Evolutionary conservation across 116 monocot species (phyloP), one percentile per base, ranked within the genome.

Genomic region (Iris pallida): DNA sequence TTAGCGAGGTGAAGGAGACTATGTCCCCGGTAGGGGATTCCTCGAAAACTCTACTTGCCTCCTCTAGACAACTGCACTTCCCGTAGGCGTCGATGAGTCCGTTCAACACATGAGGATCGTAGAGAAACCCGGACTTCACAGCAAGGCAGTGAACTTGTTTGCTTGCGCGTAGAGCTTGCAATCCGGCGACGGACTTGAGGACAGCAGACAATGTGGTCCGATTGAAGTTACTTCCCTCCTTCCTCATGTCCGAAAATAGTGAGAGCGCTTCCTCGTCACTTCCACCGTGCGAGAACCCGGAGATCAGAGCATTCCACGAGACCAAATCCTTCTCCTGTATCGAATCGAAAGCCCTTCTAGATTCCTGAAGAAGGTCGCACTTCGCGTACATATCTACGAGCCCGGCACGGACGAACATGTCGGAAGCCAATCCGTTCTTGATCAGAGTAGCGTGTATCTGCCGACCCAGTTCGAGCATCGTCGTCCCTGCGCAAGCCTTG

Each of bases 371-470:
- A 9, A n/a, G 15, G 0, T 59, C 77, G 43, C 82, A 81, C 63
- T 94, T 90, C 6, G 85, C 72, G 63, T 90, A 94, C 79, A 94
- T 76, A 70, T 94, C 94, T 8, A 94, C 82, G 48, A 94, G 86
- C 4, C 87, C 90, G 8, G 86, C 86, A 13, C 82, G 76, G n/a
- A 94, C 71, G 59, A 71, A 87, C 15, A 55, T 12, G 20, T 90
- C 90, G 2, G 61, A 72, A 47, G 75, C 73, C 14, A 68, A 69
- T 13, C 79, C 77, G 2, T 67, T 45, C 66, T 90, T 90, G 30
- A 90, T 74, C 69, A 78, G 70, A 43, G 16, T 66, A 40, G 76
- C 68, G 49, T 94, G 82, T 16, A 90, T 81, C 63, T 81, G 82
- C 53, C 49, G 56, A 2, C 90, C 94, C 57, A 94, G 72, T 43